These are phyloP conservation scores for Hanseniaspora vineae DNA, from an alignment of 805 yeast genomes.

Conservation along the genomic window DNA sequence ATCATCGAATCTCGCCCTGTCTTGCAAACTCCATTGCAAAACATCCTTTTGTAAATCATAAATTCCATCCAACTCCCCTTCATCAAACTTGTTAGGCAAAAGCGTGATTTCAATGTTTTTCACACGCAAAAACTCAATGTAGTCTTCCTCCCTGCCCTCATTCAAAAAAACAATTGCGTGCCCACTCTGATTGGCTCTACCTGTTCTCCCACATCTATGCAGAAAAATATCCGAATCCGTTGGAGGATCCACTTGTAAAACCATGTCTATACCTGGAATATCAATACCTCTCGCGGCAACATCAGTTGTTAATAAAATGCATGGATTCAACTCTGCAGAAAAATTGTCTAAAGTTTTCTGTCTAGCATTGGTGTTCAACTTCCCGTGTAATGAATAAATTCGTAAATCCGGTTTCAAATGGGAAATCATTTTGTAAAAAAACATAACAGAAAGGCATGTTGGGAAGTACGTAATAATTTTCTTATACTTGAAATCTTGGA, in stretches of 20 bases:
- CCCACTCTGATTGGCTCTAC: constrained; percentile 79
- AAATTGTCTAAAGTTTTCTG: constrained; percentile 57
- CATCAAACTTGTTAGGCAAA: constrained; percentile 14
- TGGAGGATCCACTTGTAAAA: constrained; percentile 91
- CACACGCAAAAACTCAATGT: constrained; percentile 66
- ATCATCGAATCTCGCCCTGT: constrained; percentile 70
- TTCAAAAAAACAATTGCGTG: constrained; percentile 63
- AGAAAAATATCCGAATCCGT: constrained; percentile 82
- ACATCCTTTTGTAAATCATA: constrained; percentile 8
- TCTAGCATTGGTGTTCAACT: constrained; percentile 69
- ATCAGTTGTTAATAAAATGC: constrained; percentile 80
- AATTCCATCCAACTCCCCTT: constrained; percentile 5
- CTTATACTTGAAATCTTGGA: constrained; percentile 43
- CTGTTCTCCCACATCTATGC: constrained; percentile 93
- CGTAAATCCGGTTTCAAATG: constrained; percentile 19
- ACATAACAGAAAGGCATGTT: constrained; percentile 73
- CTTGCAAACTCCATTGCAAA: constrained; percentile 50
- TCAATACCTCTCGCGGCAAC: constrained; percentile 98
- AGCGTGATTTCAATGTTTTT: constrained; percentile 43
- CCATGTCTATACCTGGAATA: constrained; percentile 87
- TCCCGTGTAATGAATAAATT: constrained; percentile 79
- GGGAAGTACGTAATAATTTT: constrained; percentile 89
- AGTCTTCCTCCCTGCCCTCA: constrained; percentile 70
- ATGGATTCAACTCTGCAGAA: constrained; percentile 27
- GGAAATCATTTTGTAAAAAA: constrained; percentile 49